Conservation (phyloP, 345 rosid genomes). For the Nasturtium officinale region DNA sequence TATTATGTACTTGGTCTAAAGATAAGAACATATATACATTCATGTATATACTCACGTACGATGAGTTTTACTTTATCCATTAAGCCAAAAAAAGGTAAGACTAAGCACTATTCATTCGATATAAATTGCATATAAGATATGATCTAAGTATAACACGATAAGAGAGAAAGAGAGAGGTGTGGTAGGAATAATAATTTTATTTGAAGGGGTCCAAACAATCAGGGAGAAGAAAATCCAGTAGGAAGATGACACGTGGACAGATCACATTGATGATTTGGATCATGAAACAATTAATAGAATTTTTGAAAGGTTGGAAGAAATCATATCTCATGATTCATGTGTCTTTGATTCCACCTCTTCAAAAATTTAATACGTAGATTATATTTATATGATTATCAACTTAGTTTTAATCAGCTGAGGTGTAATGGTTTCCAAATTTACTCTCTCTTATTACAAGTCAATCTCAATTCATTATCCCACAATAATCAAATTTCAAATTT, state of each 20-base stretch:
- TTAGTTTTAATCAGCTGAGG: slow-evolving; percentile 26
- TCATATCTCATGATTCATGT: slow-evolving; percentile 19
- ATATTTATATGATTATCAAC: background rate
- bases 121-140: background rate
- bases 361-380: background rate
- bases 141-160: background rate
- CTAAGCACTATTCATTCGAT: background rate
- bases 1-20: slow-evolving; percentile 15
- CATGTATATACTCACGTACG: background rate
- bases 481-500: background rate
- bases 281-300: background rate
- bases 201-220: slow-evolving; percentile 28
- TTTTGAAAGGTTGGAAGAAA: slow-evolving; percentile 9
- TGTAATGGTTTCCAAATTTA: background rate
- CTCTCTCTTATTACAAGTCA: background rate
- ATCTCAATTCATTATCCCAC: slow-evolving; percentile 4
- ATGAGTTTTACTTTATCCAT: slow-evolving; percentile 20
- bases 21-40: slow-evolving; percentile 12
- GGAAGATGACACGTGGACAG: slow-evolving; percentile 9
- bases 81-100: slow-evolving; percentile 11
- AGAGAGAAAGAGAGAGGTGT: slow-evolving; percentile 20
- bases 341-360: slow-evolving; percentile 31
- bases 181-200: slow-evolving; percentile 10
- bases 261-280: slow-evolving; percentile 15
- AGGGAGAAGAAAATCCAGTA: slow-evolving; percentile 25